Conservation (phyloP, 306 rosid genomes). For the Castanospermum australe region DNA sequence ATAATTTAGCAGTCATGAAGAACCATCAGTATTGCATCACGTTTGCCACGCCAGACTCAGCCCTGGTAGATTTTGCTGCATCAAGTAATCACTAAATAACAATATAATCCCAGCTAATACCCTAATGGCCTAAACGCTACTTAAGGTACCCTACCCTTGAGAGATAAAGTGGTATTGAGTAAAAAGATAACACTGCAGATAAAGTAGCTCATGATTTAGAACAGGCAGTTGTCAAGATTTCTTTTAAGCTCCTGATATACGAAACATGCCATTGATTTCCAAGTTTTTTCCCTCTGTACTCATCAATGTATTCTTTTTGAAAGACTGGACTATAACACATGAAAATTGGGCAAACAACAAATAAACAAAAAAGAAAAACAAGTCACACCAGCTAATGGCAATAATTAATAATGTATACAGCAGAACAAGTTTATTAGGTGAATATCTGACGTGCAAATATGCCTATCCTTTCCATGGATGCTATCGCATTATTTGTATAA, state of each 20-base stretch:
- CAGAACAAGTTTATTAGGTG: background rate
- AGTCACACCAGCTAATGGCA: background rate
- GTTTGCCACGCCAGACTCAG: background rate
- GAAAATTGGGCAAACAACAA: background rate
- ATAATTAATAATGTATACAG: background rate
- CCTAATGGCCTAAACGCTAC: too few species aligned
- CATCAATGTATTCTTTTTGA: background rate
- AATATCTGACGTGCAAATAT: conserved; percentile 2
- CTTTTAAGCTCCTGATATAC: background rate
- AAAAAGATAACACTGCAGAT: background rate
- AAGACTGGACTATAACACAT: background rate
- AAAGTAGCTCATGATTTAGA: background rate
- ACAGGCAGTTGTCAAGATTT: background rate
- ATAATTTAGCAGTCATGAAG: background rate
- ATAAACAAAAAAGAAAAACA: background rate
- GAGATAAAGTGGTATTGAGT: background rate
- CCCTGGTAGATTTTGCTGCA: background rate
- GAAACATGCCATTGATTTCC: background rate
- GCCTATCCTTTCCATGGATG: background rate
- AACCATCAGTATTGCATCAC: background rate
- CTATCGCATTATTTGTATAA: background rate
- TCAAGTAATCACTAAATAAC: background rate
- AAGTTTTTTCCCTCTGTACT: background rate
- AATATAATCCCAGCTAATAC: background rate
- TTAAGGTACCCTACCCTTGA: background rate